These are phyloP conservation scores for Dimocarpus longan DNA, from an alignment of 345 rosid genomes.

Conservation along the genomic window DNA sequence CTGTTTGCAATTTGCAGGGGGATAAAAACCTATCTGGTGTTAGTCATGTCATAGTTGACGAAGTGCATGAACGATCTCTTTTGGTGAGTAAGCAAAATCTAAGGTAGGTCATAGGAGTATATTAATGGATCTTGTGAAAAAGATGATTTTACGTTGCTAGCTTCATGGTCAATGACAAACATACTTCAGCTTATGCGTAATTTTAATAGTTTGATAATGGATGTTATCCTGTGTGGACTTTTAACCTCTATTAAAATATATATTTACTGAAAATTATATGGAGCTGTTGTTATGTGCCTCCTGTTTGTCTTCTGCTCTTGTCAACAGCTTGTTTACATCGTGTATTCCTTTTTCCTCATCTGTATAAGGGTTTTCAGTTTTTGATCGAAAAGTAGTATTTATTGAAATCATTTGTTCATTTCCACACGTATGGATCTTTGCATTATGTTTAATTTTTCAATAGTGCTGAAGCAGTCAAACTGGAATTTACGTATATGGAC, in stretches of 20 bases:
- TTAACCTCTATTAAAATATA: neutral
- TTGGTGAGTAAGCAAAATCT: conserved; percentile 57
- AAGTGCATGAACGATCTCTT: conserved; percentile 94
- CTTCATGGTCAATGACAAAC: neutral
- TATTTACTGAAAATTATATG: neutral
- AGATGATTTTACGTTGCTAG: neutral
- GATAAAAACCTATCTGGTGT: conserved; percentile 69
- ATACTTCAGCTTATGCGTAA: neutral
- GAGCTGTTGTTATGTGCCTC: neutral
- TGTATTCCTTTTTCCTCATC: neutral
- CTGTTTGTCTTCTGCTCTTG: neutral
- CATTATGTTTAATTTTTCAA: neutral
- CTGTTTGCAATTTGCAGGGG: conserved; percentile 48
- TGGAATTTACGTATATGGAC: neutral
- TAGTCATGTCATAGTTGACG: conserved; percentile 90
- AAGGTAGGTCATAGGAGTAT: conserved; percentile 4
- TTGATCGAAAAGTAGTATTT: neutral
- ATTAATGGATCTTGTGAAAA: neutral
- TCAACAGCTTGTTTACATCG: neutral
- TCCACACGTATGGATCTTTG: neutral
- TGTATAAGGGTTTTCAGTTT: neutral
- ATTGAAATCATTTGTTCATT: neutral
- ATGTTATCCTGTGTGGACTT: neutral
- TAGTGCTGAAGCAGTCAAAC: neutral
- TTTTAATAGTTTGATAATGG: neutral